Percentiles rank a stretch among this genome's conserved stretches.
These are phyloP conservation scores for Ramaria sp. DNA, from an alignment of 768 basidiomycete species.

Conservation along the genomic window DNA sequence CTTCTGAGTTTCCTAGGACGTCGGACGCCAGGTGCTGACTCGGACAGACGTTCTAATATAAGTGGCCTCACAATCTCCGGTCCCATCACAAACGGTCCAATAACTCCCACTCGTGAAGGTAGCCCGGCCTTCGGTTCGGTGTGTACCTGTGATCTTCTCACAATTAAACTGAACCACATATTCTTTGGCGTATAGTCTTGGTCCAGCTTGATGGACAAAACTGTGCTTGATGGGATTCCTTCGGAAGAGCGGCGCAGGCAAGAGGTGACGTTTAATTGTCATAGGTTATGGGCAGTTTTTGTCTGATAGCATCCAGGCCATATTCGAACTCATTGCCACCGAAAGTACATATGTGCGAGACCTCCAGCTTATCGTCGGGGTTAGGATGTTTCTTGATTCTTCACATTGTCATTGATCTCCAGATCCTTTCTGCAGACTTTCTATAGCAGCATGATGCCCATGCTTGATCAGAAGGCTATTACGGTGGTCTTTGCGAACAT, in stretches of 20 bases:
- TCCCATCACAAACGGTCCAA: slow-evolving; percentile 22
- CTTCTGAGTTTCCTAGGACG: slow-evolving; percentile 58
- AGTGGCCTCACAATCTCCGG: slow-evolving; percentile 47
- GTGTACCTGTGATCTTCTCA: slow-evolving; percentile 14
- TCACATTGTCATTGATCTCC: not conserved
- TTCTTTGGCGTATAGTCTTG: slow-evolving; percentile 48
- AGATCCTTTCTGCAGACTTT: slow-evolving; percentile 48
- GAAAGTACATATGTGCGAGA: slow-evolving; percentile 87
- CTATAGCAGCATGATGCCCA: slow-evolving; percentile 64
- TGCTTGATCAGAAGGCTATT: slow-evolving; percentile 67
- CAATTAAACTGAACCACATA: not conserved
- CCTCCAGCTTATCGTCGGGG: slow-evolving; percentile 86
- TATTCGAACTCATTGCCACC: slow-evolving; percentile 90
- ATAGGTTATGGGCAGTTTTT: not conserved
- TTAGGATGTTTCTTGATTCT: slow-evolving; percentile 20
- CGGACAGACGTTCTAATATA: slow-evolving; percentile 26
- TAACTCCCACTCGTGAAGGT: slow-evolving; percentile 27
- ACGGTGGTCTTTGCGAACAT: slow-evolving; percentile 86
- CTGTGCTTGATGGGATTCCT: slow-evolving; percentile 74
- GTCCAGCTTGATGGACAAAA: slow-evolving; percentile 84
- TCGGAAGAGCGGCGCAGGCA: slow-evolving; percentile 73
- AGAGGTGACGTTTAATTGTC: slow-evolving; percentile 42
- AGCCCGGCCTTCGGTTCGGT: slow-evolving; percentile 66
- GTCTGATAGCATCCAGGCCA: slow-evolving; percentile 41
- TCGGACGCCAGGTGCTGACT: slow-evolving; percentile 40